These are phyloP conservation scores for Syzygium aromaticum DNA, from an alignment of 345 rosid species.

Conservation along the genomic window DNA sequence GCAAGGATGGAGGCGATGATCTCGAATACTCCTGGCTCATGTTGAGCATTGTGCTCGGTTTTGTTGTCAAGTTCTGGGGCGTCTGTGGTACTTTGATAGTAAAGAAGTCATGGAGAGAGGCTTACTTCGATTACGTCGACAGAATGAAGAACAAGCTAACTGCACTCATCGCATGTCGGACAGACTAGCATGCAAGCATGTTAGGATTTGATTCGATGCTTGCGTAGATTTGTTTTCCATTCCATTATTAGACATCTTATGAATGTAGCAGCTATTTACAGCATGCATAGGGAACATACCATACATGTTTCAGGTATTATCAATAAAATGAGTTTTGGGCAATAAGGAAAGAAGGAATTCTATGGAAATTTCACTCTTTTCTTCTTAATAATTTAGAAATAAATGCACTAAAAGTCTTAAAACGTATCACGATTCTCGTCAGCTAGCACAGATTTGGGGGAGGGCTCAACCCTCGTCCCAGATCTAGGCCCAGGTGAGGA, in stretches of 20 bases:
- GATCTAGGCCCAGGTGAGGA: too few species aligned
- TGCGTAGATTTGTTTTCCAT: neutral
- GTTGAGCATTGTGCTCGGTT: neutral
- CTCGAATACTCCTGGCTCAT: neutral
- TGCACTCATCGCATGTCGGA: neutral
- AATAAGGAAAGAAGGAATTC: neutral
- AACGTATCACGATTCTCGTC: too few species aligned
- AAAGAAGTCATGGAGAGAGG: neutral
- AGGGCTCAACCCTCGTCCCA: too few species aligned
- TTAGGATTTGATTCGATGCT: neutral
- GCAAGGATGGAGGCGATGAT: neutral
- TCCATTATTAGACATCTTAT: neutral
- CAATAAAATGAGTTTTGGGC: neutral
- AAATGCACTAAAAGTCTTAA: too few species aligned
- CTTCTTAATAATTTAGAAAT: too few species aligned
- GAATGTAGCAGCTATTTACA: neutral
- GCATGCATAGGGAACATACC: neutral
- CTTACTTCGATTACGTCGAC: neutral
- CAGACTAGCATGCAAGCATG: neutral
- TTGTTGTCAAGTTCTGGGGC: neutral
- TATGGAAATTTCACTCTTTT: neutral
- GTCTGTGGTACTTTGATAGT: neutral
- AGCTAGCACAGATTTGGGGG: too few species aligned
- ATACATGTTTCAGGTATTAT: neutral
- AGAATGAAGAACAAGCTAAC: neutral